phyloP scores from a whole-genome alignment of 768 basidiomycete species.

The Hericium rajendrae region DNA sequence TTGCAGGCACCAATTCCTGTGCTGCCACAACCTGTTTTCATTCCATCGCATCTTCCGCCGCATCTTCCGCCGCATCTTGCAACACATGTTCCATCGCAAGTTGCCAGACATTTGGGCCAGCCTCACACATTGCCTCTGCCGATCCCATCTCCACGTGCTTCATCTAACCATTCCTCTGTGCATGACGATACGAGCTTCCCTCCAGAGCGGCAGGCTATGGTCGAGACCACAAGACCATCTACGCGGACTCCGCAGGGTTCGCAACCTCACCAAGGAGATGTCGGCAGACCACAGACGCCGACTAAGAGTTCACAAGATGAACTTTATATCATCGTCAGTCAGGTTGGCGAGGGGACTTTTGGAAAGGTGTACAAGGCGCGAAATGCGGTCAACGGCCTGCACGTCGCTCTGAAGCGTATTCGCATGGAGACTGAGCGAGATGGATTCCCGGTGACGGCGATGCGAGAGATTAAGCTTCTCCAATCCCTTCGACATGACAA shows the following conservation, averaged over 20 bases:
- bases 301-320: conserved; percentile 30
- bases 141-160: neutral
- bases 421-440: conserved; percentile 97
- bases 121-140: neutral
- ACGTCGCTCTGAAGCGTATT: conserved; percentile 92
- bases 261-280: conserved; percentile 2
- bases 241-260: neutral
- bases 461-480: conserved; percentile 96
- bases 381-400: conserved; percentile 62
- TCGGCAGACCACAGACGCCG: conserved; percentile 10
- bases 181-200: neutral
- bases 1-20: no score
- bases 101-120: neutral
- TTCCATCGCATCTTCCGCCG: no score
- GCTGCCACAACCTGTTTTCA: no score
- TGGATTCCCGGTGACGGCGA: conserved; percentile 97
- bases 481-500: conserved; percentile 88
- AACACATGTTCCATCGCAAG: no score
- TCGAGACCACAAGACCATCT: no score
- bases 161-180: conserved; percentile 5
- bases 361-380: conserved; percentile 97
- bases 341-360: conserved; percentile 98
- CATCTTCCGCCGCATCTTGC: no score
- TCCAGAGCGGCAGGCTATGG: no score
- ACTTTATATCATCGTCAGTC: conserved; percentile 78